Percentiles rank a stretch among this genome's conserved stretches.
Evolutionary conservation across 768 basidiomycete species (phyloP).

Genomic region (Tulasnella sp.): DNA sequence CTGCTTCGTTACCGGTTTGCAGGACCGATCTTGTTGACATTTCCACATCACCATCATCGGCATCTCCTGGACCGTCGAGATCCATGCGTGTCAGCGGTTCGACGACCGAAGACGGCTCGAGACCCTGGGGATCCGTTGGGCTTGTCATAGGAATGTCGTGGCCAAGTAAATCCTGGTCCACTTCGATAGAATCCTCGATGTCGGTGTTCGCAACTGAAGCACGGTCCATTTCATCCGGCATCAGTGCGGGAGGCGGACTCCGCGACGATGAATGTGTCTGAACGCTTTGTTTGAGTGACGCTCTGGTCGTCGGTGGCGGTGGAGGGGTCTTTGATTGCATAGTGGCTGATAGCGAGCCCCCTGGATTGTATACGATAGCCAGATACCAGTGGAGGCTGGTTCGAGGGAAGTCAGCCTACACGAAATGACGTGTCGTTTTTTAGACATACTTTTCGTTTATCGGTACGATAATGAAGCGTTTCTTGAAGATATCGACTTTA

Average conservation of each 20-base stretch:
- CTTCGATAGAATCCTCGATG: background rate
- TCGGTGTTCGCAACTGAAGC: background rate
- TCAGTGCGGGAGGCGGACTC: background rate
- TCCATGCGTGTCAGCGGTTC: background rate
- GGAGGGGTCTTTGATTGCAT: background rate
- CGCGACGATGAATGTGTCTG: background rate
- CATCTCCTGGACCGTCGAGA: background rate
- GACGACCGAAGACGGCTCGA: background rate
- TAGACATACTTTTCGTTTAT: constrained; percentile 84
- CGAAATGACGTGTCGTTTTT: background rate
- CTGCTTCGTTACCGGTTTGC: background rate
- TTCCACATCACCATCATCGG: background rate
- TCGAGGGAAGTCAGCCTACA: background rate
- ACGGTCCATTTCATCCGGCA: background rate
- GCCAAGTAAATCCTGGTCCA: background rate
- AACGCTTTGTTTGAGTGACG: background rate
- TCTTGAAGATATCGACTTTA: constrained; percentile 75
- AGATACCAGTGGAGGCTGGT: constrained; percentile 92
- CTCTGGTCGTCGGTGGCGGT: background rate
- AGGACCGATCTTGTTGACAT: background rate
- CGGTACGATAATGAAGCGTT: constrained; percentile 88
- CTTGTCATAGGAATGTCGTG: background rate
- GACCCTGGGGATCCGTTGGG: background rate
- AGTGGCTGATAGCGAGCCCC: constrained; percentile 35
- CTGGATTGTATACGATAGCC: constrained; percentile 82